phyloP scores from a whole-genome alignment of 208 protist species.

The Leishmania tarentolae region DNA sequence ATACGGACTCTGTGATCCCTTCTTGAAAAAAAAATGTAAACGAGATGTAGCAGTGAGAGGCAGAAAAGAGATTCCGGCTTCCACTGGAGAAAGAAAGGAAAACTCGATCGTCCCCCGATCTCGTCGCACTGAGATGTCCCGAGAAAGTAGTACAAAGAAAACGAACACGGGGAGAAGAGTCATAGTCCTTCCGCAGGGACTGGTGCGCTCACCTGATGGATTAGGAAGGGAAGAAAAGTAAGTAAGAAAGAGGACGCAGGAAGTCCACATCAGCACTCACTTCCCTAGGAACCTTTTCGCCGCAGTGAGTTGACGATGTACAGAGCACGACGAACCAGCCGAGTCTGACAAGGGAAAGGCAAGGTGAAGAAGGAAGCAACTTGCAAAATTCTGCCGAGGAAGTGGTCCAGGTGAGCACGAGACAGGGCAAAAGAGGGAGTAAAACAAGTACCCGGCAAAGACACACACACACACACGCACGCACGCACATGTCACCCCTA shows the following conservation, averaged over 20 bases:
- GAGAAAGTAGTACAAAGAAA: background rate
- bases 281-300: background rate
- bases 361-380: background rate
- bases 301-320: background rate
- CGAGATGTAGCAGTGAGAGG: background rate
- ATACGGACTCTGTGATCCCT: background rate
- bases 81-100: background rate
- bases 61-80: background rate
- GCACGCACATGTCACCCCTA: background rate
- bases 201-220: background rate
- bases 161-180: background rate
- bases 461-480: background rate
- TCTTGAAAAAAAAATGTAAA: background rate
- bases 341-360: background rate
- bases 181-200: background rate
- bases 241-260: background rate
- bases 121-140: background rate
- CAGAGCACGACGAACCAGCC: background rate
- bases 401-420: background rate
- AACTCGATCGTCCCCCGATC: background rate
- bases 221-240: background rate
- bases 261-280: background rate
- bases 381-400: background rate
- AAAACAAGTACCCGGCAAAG: background rate
- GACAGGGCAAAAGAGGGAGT: conserved; percentile 6